Evolutionary conservation across 305 asterid genomes (phyloP).

Genomic region (Plantago rigida): DNA sequence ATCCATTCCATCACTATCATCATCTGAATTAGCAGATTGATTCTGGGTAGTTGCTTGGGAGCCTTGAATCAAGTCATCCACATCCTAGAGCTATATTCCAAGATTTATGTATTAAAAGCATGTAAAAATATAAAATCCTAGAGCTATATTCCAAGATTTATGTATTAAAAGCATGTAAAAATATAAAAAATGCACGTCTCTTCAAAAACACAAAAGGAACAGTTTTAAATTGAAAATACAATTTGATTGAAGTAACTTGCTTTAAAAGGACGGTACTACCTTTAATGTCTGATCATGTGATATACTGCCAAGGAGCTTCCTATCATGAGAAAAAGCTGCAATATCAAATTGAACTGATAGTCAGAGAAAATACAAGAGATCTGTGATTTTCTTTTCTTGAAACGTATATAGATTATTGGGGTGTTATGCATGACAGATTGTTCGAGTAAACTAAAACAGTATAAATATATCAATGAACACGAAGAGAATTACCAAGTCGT

Average conservation of each 20-base stretch:
- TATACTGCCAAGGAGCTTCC: constrained; percentile 80
- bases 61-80: constrained; percentile 67
- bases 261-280: constrained; percentile 32
- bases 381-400: too few species aligned
- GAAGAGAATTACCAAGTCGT: constrained; percentile 57
- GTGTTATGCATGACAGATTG: too few species aligned
- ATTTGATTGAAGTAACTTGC: too few species aligned
- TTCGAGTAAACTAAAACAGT: too few species aligned
- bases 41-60: constrained; percentile 32
- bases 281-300: constrained; percentile 75
- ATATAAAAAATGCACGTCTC: neutral
- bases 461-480: neutral
- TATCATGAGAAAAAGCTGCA: constrained; percentile 81
- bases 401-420: too few species aligned
- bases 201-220: neutral
- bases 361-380: constrained; percentile 2
- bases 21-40: constrained; percentile 42
- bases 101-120: neutral
- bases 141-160: constrained; percentile 30
- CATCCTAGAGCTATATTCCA: constrained; percentile 56
- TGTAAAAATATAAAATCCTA: constrained; percentile 36
- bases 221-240: neutral
- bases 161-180: neutral
- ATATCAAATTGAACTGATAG: constrained; percentile 18
- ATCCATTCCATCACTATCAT: constrained; percentile 72